Conservation (phyloP, 73 alveolate species). For the Diophrys appendiculata region DNA sequence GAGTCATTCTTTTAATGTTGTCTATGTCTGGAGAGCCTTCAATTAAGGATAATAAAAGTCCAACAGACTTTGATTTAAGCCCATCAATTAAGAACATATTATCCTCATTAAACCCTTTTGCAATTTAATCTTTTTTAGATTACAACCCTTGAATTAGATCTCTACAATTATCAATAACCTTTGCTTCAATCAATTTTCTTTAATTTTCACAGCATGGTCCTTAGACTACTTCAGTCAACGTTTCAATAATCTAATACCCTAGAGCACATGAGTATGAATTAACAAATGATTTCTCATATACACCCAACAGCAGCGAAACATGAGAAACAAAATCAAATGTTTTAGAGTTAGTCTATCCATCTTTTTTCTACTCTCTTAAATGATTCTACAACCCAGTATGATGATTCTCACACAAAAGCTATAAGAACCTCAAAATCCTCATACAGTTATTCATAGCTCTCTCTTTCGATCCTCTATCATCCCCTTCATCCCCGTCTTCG, state of each 20-base stretch:
- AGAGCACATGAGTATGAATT: slow-evolving; percentile 79
- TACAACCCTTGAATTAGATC: slow-evolving; percentile 44
- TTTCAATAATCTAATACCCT: slow-evolving; percentile 81
- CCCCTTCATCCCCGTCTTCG: slow-evolving; percentile 17
- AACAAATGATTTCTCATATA: slow-evolving; percentile 57
- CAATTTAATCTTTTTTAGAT: slow-evolving; percentile 19
- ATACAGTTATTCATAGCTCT: slow-evolving; percentile 31
- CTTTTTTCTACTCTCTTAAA: slow-evolving; percentile 79
- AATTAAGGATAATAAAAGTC: slow-evolving; percentile 55
- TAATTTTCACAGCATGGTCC: slow-evolving; percentile 97
- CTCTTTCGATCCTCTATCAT: background rate
- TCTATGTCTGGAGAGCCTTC: slow-evolving; percentile 68
- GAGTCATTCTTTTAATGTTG: slow-evolving; percentile 33
- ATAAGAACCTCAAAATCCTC: slow-evolving; percentile 84
- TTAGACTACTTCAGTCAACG: slow-evolving; percentile 93
- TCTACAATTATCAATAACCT: slow-evolving; percentile 63
- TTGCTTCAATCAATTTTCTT: slow-evolving; percentile 82
- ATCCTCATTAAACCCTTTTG: slow-evolving; percentile 58
- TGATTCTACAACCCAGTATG: slow-evolving; percentile 79
- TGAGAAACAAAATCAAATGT: slow-evolving; percentile 60
- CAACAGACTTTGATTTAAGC: slow-evolving; percentile 52
- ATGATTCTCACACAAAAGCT: slow-evolving; percentile 94
- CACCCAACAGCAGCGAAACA: slow-evolving; percentile 44
- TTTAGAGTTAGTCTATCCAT: slow-evolving; percentile 66
- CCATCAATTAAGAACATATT: slow-evolving; percentile 39